A percentile compares a stretch with the other conserved stretches of the same genome.
Evolutionary conservation across 805 yeast genomes (phyloP).

Genomic region (Saccharomycopsis javanensis): DNA sequence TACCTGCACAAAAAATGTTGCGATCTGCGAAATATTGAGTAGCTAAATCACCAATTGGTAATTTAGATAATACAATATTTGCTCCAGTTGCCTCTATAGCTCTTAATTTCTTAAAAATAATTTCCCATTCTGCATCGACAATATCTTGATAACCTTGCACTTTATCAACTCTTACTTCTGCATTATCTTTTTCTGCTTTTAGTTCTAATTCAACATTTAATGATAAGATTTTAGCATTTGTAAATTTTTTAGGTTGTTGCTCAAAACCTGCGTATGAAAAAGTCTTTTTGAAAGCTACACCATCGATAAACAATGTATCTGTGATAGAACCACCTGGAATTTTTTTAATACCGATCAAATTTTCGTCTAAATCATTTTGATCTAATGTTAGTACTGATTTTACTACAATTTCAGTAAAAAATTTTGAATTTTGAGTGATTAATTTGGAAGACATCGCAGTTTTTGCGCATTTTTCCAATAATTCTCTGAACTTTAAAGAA

Average conservation of each 20-base stretch:
- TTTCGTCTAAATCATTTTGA: conserved; percentile 76
- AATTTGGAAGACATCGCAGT: conserved; percentile 97
- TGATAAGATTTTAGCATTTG: conserved; percentile 70
- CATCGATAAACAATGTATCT: conserved; percentile 79
- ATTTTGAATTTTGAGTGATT: conserved; percentile 75
- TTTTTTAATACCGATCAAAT: conserved; percentile 86
- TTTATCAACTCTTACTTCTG: conserved; percentile 92
- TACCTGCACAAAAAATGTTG: conserved; percentile 93
- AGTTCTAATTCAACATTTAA: conserved; percentile 91
- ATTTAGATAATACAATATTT: conserved; percentile 80
- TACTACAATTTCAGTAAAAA: conserved; percentile 93
- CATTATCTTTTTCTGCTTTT: conserved; percentile 97
- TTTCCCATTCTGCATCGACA: conserved; percentile 99
- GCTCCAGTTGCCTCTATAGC: conserved; percentile 82
- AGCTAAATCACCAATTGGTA: conserved; percentile 98
- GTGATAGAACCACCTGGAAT: conserved; percentile 96
- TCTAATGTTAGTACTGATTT: conserved; percentile 88
- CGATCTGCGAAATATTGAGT: conserved; percentile 97
- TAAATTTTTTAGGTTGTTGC: conserved; percentile 88
- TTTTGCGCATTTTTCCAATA: conserved; percentile 76
- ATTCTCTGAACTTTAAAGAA: conserved; percentile 47
- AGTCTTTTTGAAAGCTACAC: conserved; percentile 96
- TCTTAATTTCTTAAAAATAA: conserved; percentile 77
- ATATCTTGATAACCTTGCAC: conserved; percentile 91
- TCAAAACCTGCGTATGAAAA: conserved; percentile 98